Percentiles rank a stretch among this genome's conserved stretches.
These are phyloP conservation scores for Penicillium sp. DNA, from an alignment of 2,329 filamentous ascomycete species.

Conservation along the genomic window DNA sequence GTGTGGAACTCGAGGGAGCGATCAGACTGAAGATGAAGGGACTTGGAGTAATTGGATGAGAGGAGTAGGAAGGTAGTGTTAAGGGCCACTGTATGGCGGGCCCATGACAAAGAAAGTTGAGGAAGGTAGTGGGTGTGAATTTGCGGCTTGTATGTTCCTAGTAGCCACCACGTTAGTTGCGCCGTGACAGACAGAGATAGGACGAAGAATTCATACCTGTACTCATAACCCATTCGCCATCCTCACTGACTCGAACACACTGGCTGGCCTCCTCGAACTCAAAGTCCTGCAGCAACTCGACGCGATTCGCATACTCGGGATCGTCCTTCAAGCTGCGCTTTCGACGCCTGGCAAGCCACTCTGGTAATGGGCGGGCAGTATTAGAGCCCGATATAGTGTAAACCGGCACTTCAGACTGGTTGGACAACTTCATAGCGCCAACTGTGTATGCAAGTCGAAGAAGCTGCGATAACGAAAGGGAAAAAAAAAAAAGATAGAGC, in stretches of 20 bases:
- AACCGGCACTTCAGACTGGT: constrained; percentile 76
- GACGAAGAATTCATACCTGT: constrained; percentile 55
- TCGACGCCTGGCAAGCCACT: constrained; percentile 87
- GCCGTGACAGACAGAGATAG: constrained; percentile 2
- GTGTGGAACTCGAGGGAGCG: constrained; percentile 91
- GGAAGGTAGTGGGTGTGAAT: constrained; percentile 95
- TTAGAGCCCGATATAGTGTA: constrained; percentile 94
- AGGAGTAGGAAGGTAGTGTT: constrained; percentile 89
- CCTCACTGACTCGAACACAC: constrained; percentile 84
- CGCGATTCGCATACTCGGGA: constrained; percentile 83
- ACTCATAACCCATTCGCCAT: constrained; percentile 96
- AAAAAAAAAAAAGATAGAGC: constrained; percentile 29
- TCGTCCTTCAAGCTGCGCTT: constrained; percentile 92
- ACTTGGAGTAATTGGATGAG: constrained; percentile 89
- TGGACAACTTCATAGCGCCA: constrained; percentile 46
- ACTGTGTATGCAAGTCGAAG: constrained; percentile 7
- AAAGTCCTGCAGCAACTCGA: constrained; percentile 95
- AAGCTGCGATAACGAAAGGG: constrained; percentile 11
- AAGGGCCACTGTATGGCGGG: constrained; percentile 83
- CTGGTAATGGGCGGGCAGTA: constrained; percentile 79
- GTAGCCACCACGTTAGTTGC: constrained; percentile 9
- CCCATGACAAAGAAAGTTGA: constrained; percentile 87
- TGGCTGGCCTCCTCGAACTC: constrained; percentile 94
- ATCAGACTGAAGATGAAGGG: constrained; percentile 86
- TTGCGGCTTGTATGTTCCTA: constrained; percentile 67